Percentiles rank a stretch among this genome's conserved stretches.
Evolutionary conservation across 352 stramenopile species (phyloP).

Genomic region (Blastocystis sp.): DNA sequence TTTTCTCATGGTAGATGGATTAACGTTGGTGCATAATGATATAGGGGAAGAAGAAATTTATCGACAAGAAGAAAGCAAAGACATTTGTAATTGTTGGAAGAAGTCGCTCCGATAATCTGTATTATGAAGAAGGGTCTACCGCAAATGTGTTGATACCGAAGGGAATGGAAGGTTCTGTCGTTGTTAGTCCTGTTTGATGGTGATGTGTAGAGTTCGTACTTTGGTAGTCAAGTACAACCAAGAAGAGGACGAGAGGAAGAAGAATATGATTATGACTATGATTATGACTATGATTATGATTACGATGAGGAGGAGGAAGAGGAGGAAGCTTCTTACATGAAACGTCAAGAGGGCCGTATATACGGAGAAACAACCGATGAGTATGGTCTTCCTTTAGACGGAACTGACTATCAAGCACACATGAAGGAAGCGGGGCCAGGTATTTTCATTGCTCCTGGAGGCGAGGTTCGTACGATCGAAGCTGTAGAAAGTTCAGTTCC

Average conservation of each 20-base stretch:
- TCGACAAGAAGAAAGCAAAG: constrained; percentile 28
- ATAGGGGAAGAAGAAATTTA: constrained; percentile 34
- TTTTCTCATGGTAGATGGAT: constrained; percentile 37
- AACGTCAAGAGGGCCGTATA: not conserved
- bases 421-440: constrained; percentile 32
- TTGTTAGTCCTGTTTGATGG: not conserved
- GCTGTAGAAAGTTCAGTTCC: not conserved
- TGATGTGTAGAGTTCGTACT: not conserved
- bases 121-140: constrained; percentile 35
- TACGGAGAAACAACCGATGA: constrained; percentile 48
- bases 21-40: not conserved
- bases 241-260: not conserved
- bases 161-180: not conserved
- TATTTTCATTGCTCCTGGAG: constrained; percentile 37
- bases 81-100: not conserved
- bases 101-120: constrained; percentile 38
- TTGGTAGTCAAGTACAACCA: not conserved
- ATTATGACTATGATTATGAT: not conserved
- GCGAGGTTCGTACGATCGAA: not conserved
- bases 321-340: constrained; percentile 40
- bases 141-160: constrained; percentile 42
- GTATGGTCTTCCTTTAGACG: constrained; percentile 8
- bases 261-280: not conserved
- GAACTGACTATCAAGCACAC: constrained; percentile 29
- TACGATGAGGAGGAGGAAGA: not conserved